Evolutionary conservation across 108 stramenopile species (phyloP).

Genomic region (Cyclotella baltica): DNA sequence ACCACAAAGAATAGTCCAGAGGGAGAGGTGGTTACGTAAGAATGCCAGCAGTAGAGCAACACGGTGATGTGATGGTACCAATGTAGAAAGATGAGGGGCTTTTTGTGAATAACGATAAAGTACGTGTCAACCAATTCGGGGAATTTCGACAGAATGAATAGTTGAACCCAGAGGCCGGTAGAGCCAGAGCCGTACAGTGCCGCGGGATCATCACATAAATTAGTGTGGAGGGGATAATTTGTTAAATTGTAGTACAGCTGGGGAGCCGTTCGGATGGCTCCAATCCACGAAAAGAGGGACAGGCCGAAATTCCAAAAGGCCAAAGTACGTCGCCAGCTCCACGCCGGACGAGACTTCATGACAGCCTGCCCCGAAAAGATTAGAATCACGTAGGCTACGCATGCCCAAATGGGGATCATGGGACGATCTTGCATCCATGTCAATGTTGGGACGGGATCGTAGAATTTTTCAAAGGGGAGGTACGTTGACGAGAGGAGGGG

Average conservation of each 20-base stretch:
- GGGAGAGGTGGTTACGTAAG: slow-evolving; percentile 89
- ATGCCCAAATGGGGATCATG: slow-evolving; percentile 50
- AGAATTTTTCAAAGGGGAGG: slow-evolving; percentile 52
- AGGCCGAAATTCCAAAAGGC: slow-evolving; percentile 91
- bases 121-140: slow-evolving; percentile 96
- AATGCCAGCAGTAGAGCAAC: slow-evolving; percentile 96
- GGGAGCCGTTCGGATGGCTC: slow-evolving; percentile 88
- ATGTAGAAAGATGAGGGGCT: slow-evolving; percentile 95
- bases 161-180: slow-evolving; percentile 91
- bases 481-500: slow-evolving; percentile 46
- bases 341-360: slow-evolving; percentile 62
- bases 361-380: slow-evolving; percentile 47
- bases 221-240: slow-evolving; percentile 60
- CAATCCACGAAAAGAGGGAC: slow-evolving; percentile 86
- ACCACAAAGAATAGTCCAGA: slow-evolving; percentile 96
- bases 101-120: slow-evolving; percentile 97
- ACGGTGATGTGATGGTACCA: slow-evolving; percentile 99
- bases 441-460: slow-evolving; percentile 47
- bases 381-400: slow-evolving; percentile 51
- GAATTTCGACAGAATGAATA: slow-evolving; percentile 94
- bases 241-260: slow-evolving; percentile 86
- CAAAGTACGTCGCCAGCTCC: slow-evolving; percentile 70
- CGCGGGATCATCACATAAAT: slow-evolving; percentile 81
- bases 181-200: slow-evolving; percentile 80
- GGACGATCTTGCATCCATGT: slow-evolving; percentile 58